Evolutionary conservation across 2,329 filamentous ascomycete genomes (phyloP).

Genomic region (Hypomyces perniciosus): DNA sequence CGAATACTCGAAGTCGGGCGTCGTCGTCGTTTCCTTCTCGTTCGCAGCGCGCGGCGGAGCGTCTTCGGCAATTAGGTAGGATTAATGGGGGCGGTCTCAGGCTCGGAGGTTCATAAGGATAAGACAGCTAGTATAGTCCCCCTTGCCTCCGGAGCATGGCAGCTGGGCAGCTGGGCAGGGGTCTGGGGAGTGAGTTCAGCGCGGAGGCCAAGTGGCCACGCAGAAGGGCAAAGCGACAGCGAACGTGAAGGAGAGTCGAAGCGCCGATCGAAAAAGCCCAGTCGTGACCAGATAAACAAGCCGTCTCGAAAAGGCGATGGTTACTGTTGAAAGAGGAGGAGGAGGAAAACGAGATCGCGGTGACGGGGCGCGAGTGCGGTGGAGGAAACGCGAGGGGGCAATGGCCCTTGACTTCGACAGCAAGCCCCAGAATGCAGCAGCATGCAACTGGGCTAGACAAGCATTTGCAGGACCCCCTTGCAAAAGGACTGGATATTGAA

Average conservation of each 20-base stretch:
- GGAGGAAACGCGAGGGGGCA: not conserved
- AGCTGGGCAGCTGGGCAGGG: constrained; percentile 10
- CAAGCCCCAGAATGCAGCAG: constrained; percentile 7
- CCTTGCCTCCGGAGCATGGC: constrained; percentile 12
- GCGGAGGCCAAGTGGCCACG: not conserved
- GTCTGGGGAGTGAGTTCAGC: constrained; percentile 9
- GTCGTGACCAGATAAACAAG: not conserved
- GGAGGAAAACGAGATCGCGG: too few relatives aligned
- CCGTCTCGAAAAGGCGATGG: too few relatives aligned
- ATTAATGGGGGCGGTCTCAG: not conserved
- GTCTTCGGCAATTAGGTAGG: not conserved
- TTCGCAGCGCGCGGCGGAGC: not conserved
- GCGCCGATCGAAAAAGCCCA: not conserved
- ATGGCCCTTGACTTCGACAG: constrained; percentile 4
- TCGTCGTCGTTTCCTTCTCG: not conserved
- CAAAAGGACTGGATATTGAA: constrained; percentile 8
- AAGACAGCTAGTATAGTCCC: constrained; percentile 7
- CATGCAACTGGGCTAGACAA: constrained; percentile 7
- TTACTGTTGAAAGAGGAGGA: too few relatives aligned
- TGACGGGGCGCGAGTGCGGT: too few relatives aligned
- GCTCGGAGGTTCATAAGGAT: constrained; percentile 1
- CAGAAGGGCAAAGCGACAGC: not conserved
- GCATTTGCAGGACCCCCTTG: constrained; percentile 5
- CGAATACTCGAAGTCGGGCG: not conserved
- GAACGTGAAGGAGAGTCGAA: not conserved